Evolutionary conservation across 2,329 filamentous ascomycete genomes (phyloP), one percentile per base, ranked within the genome.

Genomic region (Aspergillus latus): DNA sequence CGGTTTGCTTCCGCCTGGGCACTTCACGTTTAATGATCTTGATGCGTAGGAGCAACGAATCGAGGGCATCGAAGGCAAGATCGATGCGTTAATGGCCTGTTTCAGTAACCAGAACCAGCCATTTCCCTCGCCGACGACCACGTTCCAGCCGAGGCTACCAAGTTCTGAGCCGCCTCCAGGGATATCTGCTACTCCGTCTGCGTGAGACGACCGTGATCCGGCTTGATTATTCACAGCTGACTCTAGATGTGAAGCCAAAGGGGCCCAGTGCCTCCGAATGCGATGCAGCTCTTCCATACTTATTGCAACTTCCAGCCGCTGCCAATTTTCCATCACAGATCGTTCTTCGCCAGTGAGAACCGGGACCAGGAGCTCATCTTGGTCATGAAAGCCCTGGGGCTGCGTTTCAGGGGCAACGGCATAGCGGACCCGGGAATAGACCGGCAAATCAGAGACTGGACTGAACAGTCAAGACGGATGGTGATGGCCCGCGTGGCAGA

Each of bases 261-360:
- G 21, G 52, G 45, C 7, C 52, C 56, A 28, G 39, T 52, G 3
- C 46, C 46, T 4, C 11, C 15, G 13, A 49, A 54, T 15, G 59
- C 60, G 8, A 53, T 60, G 3, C 54, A 72, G 7, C 59, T 68
- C 2, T 73, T 69, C 49, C 57, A 71, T 9, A 66, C 44, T 1
- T 70, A 66, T 29, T 72, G 70, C 51, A 68, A 72, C 36, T 67
- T 60, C n/a, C 71, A 73, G 28, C 71, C 70, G 26, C 59, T 72
- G 13, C 63, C 67, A 1, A 57, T 73, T 2, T 74, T 72, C 42
- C 59, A 64, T 7, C 54, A 54, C 8, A 48, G 55, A 1, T 49
- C 57, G 7, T 62, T 66, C 44, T 36, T 57, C 9, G 65, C 57
- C 6, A 48, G 67, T 4, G 51, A 34, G 2, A 59, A 39, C 2